Percentiles rank a stretch among this genome's conserved stretches.
Evolutionary conservation across 2,329 filamentous ascomycete species (phyloP).

Genomic region (Xylariaceae sp.): DNA sequence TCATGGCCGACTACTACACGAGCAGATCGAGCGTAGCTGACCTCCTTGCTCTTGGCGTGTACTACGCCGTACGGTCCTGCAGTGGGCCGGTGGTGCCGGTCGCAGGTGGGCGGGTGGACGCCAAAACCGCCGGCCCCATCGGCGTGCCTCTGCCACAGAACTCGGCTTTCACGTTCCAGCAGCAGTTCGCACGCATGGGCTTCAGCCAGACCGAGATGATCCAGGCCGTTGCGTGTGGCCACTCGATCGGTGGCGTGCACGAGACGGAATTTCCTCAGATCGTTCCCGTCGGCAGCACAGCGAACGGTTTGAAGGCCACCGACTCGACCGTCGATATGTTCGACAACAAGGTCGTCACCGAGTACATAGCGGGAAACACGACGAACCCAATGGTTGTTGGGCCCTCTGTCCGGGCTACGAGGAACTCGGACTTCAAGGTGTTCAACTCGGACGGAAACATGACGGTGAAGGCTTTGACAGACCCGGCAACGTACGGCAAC

Average conservation of each 20-base stretch:
- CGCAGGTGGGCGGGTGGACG: constrained; percentile 50
- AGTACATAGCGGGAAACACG: constrained; percentile 50
- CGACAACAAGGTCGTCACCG: constrained; percentile 52
- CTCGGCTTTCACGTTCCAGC: constrained; percentile 43
- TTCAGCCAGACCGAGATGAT: constrained; percentile 55
- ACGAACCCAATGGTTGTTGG: constrained; percentile 52
- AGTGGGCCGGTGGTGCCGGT: constrained; percentile 52
- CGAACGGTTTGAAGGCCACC: constrained; percentile 40
- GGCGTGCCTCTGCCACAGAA: constrained; percentile 57
- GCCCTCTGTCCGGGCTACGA: constrained; percentile 37
- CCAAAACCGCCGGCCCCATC: constrained; percentile 38
- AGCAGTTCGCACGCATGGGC: constrained; percentile 54
- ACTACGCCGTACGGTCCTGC: constrained; percentile 53
- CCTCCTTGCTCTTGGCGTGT: constrained; percentile 53
- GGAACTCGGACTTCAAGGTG: constrained; percentile 51
- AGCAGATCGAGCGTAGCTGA: constrained; percentile 49
- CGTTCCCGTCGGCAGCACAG: constrained; percentile 38
- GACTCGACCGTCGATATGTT: constrained; percentile 45
- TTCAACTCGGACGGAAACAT: constrained; percentile 51
- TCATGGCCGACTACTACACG: constrained; percentile 49
- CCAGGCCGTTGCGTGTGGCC: constrained; percentile 54
- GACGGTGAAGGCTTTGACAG: constrained; percentile 45
- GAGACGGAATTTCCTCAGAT: constrained; percentile 47
- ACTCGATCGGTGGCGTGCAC: constrained; percentile 57
- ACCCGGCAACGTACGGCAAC: constrained; percentile 39